These are phyloP conservation scores for Pichia thaimueangensis DNA, from an alignment of 805 yeast genomes.

Conservation along the genomic window DNA sequence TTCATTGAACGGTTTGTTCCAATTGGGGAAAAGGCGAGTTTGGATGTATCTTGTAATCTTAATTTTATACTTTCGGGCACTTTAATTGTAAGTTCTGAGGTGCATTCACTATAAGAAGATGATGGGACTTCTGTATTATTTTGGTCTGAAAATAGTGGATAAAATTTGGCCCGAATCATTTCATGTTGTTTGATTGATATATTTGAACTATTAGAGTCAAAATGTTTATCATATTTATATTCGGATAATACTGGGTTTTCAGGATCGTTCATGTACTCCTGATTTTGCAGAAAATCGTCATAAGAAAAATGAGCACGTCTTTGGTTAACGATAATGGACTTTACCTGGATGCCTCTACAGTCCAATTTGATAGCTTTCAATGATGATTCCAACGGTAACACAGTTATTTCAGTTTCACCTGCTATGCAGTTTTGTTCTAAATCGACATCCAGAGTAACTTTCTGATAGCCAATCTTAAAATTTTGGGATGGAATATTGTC, in stretches of 20 bases:
- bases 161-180: slow-evolving; percentile 45
- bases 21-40: slow-evolving; percentile 29
- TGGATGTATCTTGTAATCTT: slow-evolving; percentile 45
- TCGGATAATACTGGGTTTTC: slow-evolving; percentile 28
- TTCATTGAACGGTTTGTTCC: slow-evolving; percentile 30
- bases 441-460: slow-evolving; percentile 75
- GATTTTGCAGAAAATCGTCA: slow-evolving; percentile 41
- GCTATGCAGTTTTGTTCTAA: slow-evolving; percentile 47
- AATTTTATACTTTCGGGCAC: slow-evolving; percentile 64
- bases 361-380: slow-evolving; percentile 64
- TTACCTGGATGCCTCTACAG: slow-evolving; percentile 67
- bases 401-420: slow-evolving; percentile 80
- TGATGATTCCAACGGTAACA: slow-evolving; percentile 60
- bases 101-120: slow-evolving; percentile 30
- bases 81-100: slow-evolving; percentile 58
- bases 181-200: slow-evolving; percentile 52
- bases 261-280: slow-evolving; percentile 29
- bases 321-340: slow-evolving; percentile 59
- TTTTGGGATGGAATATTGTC: slow-evolving; percentile 31
- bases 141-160: slow-evolving; percentile 45
- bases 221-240: slow-evolving; percentile 24
- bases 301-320: slow-evolving; percentile 49
- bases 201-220: slow-evolving; percentile 38
- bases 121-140: slow-evolving; percentile 27
- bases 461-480: slow-evolving; percentile 80